Conservation (phyloP, 2,329 filamentous ascomycete genomes). For the Colletotrichum coccodes region DNA sequence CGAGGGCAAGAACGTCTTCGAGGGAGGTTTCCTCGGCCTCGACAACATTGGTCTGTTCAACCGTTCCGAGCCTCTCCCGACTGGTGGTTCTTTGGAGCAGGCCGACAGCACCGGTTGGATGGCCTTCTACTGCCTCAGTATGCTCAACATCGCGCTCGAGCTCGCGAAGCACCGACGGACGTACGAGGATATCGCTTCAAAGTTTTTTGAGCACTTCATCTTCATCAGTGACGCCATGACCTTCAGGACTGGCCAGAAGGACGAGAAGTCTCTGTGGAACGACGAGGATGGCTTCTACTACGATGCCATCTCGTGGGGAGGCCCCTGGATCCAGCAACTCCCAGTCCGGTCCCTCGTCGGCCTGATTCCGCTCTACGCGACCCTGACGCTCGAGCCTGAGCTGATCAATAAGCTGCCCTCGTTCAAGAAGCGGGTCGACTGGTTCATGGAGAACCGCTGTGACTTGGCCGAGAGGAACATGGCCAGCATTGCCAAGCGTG, state of each 20-base stretch:
- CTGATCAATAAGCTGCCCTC: constrained; percentile 90
- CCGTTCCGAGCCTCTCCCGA: constrained; percentile 92
- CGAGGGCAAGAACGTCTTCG: constrained; percentile 96
- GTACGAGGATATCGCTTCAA: constrained; percentile 96
- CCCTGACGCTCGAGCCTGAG: constrained; percentile 91
- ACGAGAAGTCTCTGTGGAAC: constrained; percentile 91
- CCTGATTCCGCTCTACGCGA: constrained; percentile 92
- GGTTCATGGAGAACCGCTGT: constrained; percentile 90
- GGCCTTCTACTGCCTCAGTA: constrained; percentile 96
- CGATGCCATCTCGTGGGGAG: constrained; percentile 96
- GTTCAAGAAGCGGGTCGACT: constrained; percentile 93
- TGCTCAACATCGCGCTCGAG: constrained; percentile 97
- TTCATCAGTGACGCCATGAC: constrained; percentile 98
- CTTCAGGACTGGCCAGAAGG: constrained; percentile 75
- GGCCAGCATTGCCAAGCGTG: constrained; percentile 89
- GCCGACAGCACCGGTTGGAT: constrained; percentile 99
- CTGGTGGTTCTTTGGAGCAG: constrained; percentile 92
- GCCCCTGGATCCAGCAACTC: constrained; percentile 91
- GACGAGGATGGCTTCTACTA: constrained; percentile 98
- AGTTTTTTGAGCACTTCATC: constrained; percentile 99
- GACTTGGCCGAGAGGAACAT: constrained; percentile 94
- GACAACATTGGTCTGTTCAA: constrained; percentile 99
- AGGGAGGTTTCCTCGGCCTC: constrained; percentile 92
- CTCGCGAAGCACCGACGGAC: constrained; percentile 93
- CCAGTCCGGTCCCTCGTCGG: constrained; percentile 93